Base-by-base conservation (phyloP, 2,329 filamentous ascomycete genomes). In the Akanthomyces uredinophilus region DNA sequence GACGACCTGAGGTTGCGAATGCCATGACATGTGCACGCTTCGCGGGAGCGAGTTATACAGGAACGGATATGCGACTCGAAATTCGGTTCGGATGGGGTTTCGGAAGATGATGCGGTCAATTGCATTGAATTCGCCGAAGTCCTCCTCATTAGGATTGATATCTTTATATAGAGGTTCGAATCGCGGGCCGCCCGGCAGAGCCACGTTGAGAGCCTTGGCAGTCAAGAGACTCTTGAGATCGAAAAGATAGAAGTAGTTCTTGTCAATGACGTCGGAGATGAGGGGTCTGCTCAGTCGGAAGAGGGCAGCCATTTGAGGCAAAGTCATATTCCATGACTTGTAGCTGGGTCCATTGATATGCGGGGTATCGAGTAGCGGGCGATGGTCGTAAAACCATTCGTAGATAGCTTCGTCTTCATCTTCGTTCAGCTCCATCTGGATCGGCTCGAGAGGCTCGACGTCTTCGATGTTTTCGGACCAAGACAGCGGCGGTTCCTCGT, bases 401-500 rank as follows among this genome's bases (percentile, higher is more conserved):
- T 89, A 91, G 1, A 99, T 91, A 2, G 95, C 88, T 10, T 84
- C 87, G 74, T 99, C 95, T 76, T 99, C 95, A 1, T 89, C 87
- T 71, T 97, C 94, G 67, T 98, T 93, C 10, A 99, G 84, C 73
- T 98, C 96, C 90, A 99, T 93, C 79, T 99, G 95, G 68, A 99
- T 97, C 0, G 96, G 95, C 75, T 99, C 95, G 63, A 97, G 78
- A 1, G 96, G 96, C 73, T 99, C 95, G 24, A 99, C 95, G 72
- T 98, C 95, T 76, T 99, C 95, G 67, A 99, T 94, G 71, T 99
- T 99, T 75, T 99, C 96, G 11, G 94, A 96, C 91, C 95, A 99
- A 2, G 92, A 97, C 68, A 99, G 81, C 14, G 95, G 96, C 5
- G 95, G 96, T 72, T 99, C 95, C 78, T 99, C 95, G 71, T 99